Evolutionary conservation across 305 asterid genomes (phyloP).

Genomic region (Fraxinus albicans): DNA sequence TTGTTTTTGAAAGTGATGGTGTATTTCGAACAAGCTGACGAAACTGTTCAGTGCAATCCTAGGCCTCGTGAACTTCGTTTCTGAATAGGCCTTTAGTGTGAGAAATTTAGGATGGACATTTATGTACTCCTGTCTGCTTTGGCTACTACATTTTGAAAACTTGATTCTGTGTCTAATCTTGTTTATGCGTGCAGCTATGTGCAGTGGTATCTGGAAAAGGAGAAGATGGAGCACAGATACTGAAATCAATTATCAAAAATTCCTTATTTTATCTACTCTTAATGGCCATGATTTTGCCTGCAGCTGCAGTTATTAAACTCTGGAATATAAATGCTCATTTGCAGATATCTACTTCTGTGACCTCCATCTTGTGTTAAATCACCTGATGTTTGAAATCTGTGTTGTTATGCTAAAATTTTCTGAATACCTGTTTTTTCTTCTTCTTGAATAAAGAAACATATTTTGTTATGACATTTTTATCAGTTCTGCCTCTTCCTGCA

Average conservation of each 20-base stretch:
- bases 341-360: not conserved
- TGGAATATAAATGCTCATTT: not conserved
- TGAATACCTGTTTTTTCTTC: not conserved
- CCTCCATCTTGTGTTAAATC: not conserved
- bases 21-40: not conserved
- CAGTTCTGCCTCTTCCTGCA: not conserved
- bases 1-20: not conserved
- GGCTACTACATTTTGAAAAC: not conserved
- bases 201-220: constrained; percentile 49
- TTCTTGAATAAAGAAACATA: not conserved
- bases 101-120: not conserved
- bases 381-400: not conserved
- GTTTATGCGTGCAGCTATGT: constrained; percentile 33
- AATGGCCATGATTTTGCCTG: constrained; percentile 5
- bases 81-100: not conserved
- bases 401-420: not conserved
- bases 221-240: constrained; percentile 47
- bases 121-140: not conserved
- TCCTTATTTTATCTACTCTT: not conserved
- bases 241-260: constrained; percentile 8
- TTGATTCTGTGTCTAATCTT: not conserved
- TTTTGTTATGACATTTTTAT: not conserved
- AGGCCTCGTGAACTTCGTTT: not conserved
- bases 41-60: not conserved
- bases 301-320: not conserved